Evolutionary conservation across 441 rosid genomes (phyloP), one percentile per base, ranked within the genome.

Genomic region (Populus hybrid): DNA sequence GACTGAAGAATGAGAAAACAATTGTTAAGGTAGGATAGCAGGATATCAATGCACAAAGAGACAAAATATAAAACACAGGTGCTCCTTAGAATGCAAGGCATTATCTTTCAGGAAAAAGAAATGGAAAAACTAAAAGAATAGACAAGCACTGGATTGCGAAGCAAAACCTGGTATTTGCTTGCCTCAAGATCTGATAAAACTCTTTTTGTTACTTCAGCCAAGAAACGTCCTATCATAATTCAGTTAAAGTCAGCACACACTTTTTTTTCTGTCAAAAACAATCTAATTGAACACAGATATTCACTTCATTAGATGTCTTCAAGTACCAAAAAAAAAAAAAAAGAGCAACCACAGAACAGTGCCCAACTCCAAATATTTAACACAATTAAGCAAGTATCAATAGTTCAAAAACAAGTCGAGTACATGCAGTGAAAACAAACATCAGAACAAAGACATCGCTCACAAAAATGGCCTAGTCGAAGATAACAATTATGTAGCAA

Each of bases 201-300:
- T 87, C 90, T 82, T 85, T 89, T 90, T n/a, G 95, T 91, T 32
- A 91, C 83, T 79, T 91, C 95, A 10, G 87, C 95, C 81, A 91
- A 82, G 80, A 91, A 91, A 67, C 95, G 90, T 68, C 95, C 95
- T 91, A 88, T 57, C 32, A 78, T 57, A 50, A 80, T 82, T 73
- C 68, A 83, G 46, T 77, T 67, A 75, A 75, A 78, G 28, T 78
- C 74, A 82, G 67, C 30, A 40, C 6, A 14, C n/a, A n/a, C 3
- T 28, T 50, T 11, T 36, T 16, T 35, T 59, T 30, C 6, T 36
- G 21, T 26, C 66, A 16, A 53, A 21, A 36, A 67, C 35, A 38
- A 57, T 68, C 71, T 28, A 68, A 12, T 32, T 3, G 35, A 34
- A 6, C 8, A 68, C 8, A 1, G 35, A 32, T 8, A 46, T 46